Percentiles rank a stretch among this genome's conserved stretches.
Conservation (phyloP, 306 rosid genomes). For the Glycine tomentella region DNA sequence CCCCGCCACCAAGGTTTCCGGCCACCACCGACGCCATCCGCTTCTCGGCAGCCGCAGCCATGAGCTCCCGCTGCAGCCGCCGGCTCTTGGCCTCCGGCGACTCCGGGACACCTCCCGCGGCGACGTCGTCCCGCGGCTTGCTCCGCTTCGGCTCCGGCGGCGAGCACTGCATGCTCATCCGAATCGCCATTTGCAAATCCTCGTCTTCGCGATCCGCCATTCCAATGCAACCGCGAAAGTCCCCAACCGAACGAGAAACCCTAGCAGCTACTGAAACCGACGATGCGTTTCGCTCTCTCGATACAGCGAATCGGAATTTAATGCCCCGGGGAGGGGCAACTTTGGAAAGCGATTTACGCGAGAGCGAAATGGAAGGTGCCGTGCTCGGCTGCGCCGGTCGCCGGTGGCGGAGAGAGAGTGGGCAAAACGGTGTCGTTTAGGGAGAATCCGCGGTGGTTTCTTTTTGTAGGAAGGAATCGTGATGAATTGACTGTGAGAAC, state of each 20-base stretch:
- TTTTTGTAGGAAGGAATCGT: neutral
- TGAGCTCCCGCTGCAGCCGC: slow-evolving; percentile 77
- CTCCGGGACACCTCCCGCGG: slow-evolving; percentile 51
- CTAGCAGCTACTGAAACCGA: neutral
- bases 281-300: no score
- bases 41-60: slow-evolving; percentile 90
- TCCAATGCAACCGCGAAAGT: slow-evolving; percentile 48
- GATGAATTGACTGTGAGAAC: slow-evolving; percentile 30
- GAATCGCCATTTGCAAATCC: slow-evolving; percentile 75
- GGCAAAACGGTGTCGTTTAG: slow-evolving; percentile 38
- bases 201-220: slow-evolving; percentile 93
- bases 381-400: neutral
- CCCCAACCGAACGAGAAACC: slow-evolving; percentile 48
- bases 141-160: slow-evolving; percentile 89
- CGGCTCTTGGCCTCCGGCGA: slow-evolving; percentile 70
- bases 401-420: slow-evolving; percentile 4
- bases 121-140: slow-evolving; percentile 66
- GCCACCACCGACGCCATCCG: slow-evolving; percentile 48
- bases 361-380: slow-evolving; percentile 13
- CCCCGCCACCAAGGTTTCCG: slow-evolving; percentile 38
- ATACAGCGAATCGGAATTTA: no score
- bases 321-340: no score
- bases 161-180: slow-evolving; percentile 90
- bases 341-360: no score
- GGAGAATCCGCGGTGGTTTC: neutral